phyloP scores from a whole-genome alignment of 1,284 basidiomycete genomes.

The Ganoderma meredithae region DNA sequence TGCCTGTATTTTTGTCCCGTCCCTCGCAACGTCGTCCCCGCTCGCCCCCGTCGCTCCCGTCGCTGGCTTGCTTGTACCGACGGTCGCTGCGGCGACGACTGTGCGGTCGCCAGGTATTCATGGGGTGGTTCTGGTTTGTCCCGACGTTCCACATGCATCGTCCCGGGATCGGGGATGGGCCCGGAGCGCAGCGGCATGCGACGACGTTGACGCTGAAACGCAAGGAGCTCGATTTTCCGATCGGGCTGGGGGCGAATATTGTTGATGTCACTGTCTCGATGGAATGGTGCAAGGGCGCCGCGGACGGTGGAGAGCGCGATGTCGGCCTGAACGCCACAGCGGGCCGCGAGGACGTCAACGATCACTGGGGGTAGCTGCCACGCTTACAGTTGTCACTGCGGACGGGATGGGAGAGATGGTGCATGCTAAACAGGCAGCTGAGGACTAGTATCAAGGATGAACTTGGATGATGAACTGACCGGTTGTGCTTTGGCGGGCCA shows the following conservation, averaged over 20 bases:
- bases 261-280: slow-evolving; percentile 66
- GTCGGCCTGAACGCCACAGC: slow-evolving; percentile 32
- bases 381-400: slow-evolving; percentile 32
- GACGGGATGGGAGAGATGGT: slow-evolving; percentile 28
- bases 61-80: not conserved
- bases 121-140: slow-evolving; percentile 87
- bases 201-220: slow-evolving; percentile 52
- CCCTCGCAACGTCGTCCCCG: not conserved
- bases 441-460: slow-evolving; percentile 26
- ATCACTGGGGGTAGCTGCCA: slow-evolving; percentile 33
- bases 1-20: slow-evolving; percentile 1
- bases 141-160: slow-evolving; percentile 80
- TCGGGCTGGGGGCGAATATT: slow-evolving; percentile 73
- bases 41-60: not conserved
- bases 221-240: slow-evolving; percentile 78
- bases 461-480: not conserved
- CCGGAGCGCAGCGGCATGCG: slow-evolving; percentile 20
- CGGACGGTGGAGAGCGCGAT: slow-evolving; percentile 33
- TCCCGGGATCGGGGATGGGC: slow-evolving; percentile 37
- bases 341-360: slow-evolving; percentile 25
- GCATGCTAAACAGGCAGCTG: slow-evolving; percentile 34
- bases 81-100: not conserved
- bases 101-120: slow-evolving; percentile 57
- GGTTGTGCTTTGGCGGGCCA: not conserved
- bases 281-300: slow-evolving; percentile 38